Base-by-base conservation (phyloP, 106 monocot genomes). In the Acorus calamus region DNA sequence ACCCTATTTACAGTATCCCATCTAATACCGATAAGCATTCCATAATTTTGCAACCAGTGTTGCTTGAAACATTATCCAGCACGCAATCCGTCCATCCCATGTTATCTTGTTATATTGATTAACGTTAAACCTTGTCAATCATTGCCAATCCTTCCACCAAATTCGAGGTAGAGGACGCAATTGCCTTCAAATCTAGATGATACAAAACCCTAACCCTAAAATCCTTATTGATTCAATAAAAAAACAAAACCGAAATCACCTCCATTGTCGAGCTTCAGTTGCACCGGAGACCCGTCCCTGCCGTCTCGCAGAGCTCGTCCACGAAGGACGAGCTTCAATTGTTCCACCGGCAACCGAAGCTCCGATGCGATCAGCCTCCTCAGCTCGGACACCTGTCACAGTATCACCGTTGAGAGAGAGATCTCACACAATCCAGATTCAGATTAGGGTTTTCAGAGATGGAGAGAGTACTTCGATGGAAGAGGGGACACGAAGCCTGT, bases 301-400 rank as follows among this genome's bases (percentile, higher is more conserved):
- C 4, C 10, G 46, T 66, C 55, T 6, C 14, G 42, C 3, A 67
- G 45, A 5, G 49, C 47, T 12, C 14, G 55, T 47, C 67, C 67
- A 7, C 55, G 54, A 54, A 67, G 41, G 12, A 67, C 55, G 6
- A 67, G 67, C 67, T 46, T 67, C 67, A 67, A 56, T 14, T 56
- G 67, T 3, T 67, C 55, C 46, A 12, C 55, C 10, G 47, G 67
- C 6, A 67, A 56, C 4, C 14, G 6, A 0, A n/a, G 55, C 54
- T 55, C 56, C 14, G 46, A 44, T 5, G 56, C 54, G 8, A 67
- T 47, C 46, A 56, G 54, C 4, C 46, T 55, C 46, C 56, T 55
- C 2, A 67, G 55, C 45, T 56, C 67, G 45, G 55, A 67, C 7
- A 56, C 67, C 67, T 67, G 14, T 45, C 28, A 28, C 4, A 56